A percentile compares a stretch with the other conserved stretches of the same genome.
Evolutionary conservation across 805 yeast genomes (phyloP).

Genomic region (Candida adriatica): DNA sequence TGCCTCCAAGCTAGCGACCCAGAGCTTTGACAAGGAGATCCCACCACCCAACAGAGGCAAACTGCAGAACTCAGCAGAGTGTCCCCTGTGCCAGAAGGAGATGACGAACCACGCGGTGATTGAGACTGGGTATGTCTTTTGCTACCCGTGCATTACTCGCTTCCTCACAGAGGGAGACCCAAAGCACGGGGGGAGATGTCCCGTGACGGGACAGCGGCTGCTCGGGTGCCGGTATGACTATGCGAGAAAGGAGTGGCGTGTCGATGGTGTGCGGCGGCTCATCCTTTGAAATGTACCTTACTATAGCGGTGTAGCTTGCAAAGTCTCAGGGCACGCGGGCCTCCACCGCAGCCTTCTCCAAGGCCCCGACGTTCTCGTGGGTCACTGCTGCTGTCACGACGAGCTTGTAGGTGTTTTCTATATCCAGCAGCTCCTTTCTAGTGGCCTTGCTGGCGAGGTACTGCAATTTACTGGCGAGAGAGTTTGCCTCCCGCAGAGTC

Average conservation of each 20-base stretch:
- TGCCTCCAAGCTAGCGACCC: conserved; percentile 47
- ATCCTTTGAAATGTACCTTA: conserved; percentile 27
- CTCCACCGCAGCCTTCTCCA: no score
- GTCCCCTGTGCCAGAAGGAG: conserved; percentile 63
- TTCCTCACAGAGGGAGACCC: conserved; percentile 44
- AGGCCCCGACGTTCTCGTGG: conserved; percentile 8
- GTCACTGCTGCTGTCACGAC: conserved; percentile 13
- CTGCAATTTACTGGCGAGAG: conserved; percentile 18
- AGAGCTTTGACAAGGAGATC: conserved; percentile 35
- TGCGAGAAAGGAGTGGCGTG: conserved; percentile 56
- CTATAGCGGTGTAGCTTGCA: neutral
- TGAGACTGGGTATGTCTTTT: conserved; percentile 88
- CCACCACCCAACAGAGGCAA: conserved; percentile 30
- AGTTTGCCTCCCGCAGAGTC: conserved; percentile 12
- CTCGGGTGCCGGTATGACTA: conserved; percentile 63
- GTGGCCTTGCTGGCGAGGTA: conserved; percentile 15
- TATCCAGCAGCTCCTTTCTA: conserved; percentile 12
- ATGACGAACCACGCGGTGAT: conserved; percentile 78
- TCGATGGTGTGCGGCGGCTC: conserved; percentile 71
- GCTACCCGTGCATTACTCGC: conserved; percentile 78
- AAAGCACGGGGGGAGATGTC: conserved; percentile 66
- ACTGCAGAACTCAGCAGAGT: conserved; percentile 32
- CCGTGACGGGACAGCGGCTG: conserved; percentile 67
- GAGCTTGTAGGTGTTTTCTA: conserved; percentile 20
- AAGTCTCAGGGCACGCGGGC: no score